Base-by-base conservation (phyloP, 148 eudicot genomes). In the Rhododendron vialii region DNA sequence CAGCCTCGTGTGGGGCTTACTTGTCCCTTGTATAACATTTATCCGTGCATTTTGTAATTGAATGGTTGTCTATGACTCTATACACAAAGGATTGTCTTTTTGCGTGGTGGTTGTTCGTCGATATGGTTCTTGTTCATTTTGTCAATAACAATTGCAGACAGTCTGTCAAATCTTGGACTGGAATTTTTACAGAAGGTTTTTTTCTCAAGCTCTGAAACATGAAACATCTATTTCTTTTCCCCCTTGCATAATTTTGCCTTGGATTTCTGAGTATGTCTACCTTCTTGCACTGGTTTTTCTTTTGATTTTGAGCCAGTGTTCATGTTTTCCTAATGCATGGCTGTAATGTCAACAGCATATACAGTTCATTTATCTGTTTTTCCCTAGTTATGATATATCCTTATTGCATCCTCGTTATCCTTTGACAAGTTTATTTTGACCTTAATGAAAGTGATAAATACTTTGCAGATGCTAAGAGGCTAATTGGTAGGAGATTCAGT, bases 401-500 rank as follows among this genome's bases (percentile, higher is more conserved):
- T 51, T 3, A 9, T 14, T 48, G 41, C 14, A 36, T 57, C 30
- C 3, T 55, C 55, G 5, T 55, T 8, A 33, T 6, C 2, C 4
- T 81, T 55, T 51, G 38, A 33, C 24, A 36, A 30, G 7, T 22
- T 80, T 35, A 4, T 38, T 41, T 28, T 86, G 22, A 43, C 18
- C 63, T 8, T 78, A 38, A 48, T 50, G 82, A 50, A 50, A 80
- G 7, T 50, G 14, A 50, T 14, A 50, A 80, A 80, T 50, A 38
- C 38, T 26, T 63, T 30, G 59, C 67, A 90, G 91, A 90, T 88
- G 92, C 92, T 1, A 90, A 90, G 88, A 85, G 92, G 78, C 61
- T 90, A 85, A 90, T 90, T 53, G 92, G 92, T 35, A 90, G 92
- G 87, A 90, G 92, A 38, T 90, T 87, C 75, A 73, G 77, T n/a